Base-by-base conservation (phyloP, 768 basidiomycete species). In the Boletus rex-veris region DNA sequence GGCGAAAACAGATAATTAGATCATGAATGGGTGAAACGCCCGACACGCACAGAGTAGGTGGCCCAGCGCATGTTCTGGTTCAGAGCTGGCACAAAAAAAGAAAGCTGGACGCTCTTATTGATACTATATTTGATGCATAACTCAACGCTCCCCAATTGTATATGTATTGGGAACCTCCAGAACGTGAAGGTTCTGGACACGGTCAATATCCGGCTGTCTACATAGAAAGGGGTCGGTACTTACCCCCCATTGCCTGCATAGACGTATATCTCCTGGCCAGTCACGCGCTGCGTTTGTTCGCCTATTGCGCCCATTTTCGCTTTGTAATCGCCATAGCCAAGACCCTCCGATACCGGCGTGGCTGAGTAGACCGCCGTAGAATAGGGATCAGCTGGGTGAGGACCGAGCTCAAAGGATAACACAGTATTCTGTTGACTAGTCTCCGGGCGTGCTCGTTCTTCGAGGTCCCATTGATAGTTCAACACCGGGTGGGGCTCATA, bases 61-160 rank as follows among this genome's bases (percentile, higher is more conserved):
- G 93, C 92, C 87, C 90, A 92, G 56, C 91, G 81, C 84, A 98
- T 86, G 64, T 97, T 92, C 68, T 94, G 86, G 19, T 76, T 73
- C 11, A 77, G 68, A 1, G 83, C 92, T 0, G 97, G 95, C 14
- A 98, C 86, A 67, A 80, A 84, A 69, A 99, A 99, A 35, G 81
- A 79, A 45, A 92, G 74, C 55, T 80, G 77, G 46, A 87, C 82
- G 3, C 94, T 88, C 10, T 80, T 74, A 67, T 98, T 98, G 63
- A 99, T 77, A 49, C 79, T 80, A 70, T 99, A 99, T 51, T 73
- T 77, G 48, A 98, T 78, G 45, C 76, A 73, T 80, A 93, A 88
- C 73, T 96, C 91, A 36, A 75, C 73, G 9, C 75, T 71, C 2
- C 78, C 77, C 3, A 98, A 70, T 0, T 92, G 92, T 50, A 99